Conservation (phyloP, 2,329 filamentous ascomycete genomes). For the Hortaea sp. region DNA sequence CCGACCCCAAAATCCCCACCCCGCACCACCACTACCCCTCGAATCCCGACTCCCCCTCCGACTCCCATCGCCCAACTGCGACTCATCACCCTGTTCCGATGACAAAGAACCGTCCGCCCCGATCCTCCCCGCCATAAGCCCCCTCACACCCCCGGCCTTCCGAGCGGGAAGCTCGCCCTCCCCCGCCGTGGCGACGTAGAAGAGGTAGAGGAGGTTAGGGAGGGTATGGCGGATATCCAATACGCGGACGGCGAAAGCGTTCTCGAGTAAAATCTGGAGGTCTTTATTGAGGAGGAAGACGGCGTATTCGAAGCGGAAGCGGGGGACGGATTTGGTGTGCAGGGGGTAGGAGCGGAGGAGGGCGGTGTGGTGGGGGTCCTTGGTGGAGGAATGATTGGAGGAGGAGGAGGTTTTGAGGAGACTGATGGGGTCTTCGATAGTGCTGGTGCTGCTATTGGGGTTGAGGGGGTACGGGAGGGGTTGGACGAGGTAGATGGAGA, state of each 20-base stretch:
- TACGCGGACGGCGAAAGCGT: constrained; percentile 60
- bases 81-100: too few relatives aligned
- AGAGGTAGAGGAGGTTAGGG: constrained; percentile 84
- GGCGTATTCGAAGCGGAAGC: constrained; percentile 90
- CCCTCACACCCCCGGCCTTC: constrained; percentile 45
- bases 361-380: constrained; percentile 9
- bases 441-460: constrained; percentile 62
- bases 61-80: constrained; percentile 2
- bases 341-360: constrained; percentile 57
- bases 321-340: constrained; percentile 55
- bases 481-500: constrained; percentile 73
- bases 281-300: constrained; percentile 97
- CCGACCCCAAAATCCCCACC: constrained; percentile 13
- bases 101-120: too few relatives aligned
- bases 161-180: constrained; percentile 49
- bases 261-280: constrained; percentile 60
- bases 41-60: constrained; percentile 17
- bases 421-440: constrained; percentile 63
- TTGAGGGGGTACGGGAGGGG: constrained; percentile 72
- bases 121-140: constrained; percentile 22
- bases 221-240: constrained; percentile 87
- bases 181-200: constrained; percentile 81
- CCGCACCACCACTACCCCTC: constrained; percentile 2
- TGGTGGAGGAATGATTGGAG: constrained; percentile 6
- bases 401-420: constrained; percentile 19